These are phyloP conservation scores for Neurospora tetraspora DNA, from an alignment of 495 filamentous ascomycete genomes.

Conservation along the genomic window DNA sequence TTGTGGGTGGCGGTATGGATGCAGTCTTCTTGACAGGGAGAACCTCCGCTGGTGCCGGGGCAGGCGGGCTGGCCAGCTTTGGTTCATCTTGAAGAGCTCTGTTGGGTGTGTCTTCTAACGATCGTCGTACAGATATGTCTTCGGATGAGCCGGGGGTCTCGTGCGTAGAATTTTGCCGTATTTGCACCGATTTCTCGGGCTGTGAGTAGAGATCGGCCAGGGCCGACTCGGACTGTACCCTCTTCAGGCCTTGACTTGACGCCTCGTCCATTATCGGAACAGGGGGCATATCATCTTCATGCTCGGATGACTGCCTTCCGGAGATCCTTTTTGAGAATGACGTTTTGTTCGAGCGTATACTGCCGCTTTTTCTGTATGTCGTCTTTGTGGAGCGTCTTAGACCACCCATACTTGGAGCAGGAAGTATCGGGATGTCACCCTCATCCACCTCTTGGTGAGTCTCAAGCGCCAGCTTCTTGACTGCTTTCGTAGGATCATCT, in stretches of 20 bases:
- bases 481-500: constrained; percentile 62
- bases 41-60: constrained; percentile 11
- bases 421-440: constrained; percentile 78
- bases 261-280: constrained; percentile 39
- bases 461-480: constrained; percentile 53
- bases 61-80: constrained; percentile 6
- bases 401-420: constrained; percentile 66
- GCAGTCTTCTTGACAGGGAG: constrained; percentile 16
- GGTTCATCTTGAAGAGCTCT: constrained; percentile 11
- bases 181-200: constrained; percentile 34
- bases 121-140: neutral
- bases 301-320: constrained; percentile 36
- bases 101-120: neutral
- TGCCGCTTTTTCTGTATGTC: constrained; percentile 77
- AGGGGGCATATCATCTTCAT: constrained; percentile 46
- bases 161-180: constrained; percentile 32
- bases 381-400: constrained; percentile 85
- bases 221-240: constrained; percentile 71
- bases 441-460: constrained; percentile 29
- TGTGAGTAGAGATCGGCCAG: constrained; percentile 44
- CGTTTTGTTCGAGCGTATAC: constrained; percentile 37
- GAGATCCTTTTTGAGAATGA: constrained; percentile 68
- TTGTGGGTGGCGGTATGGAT: constrained; percentile 4
- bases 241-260: constrained; percentile 45
- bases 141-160: constrained; percentile 8